These are phyloP conservation scores for Parsonsia alboflavescens DNA, from an alignment of 257 asterid species.

Conservation along the genomic window DNA sequence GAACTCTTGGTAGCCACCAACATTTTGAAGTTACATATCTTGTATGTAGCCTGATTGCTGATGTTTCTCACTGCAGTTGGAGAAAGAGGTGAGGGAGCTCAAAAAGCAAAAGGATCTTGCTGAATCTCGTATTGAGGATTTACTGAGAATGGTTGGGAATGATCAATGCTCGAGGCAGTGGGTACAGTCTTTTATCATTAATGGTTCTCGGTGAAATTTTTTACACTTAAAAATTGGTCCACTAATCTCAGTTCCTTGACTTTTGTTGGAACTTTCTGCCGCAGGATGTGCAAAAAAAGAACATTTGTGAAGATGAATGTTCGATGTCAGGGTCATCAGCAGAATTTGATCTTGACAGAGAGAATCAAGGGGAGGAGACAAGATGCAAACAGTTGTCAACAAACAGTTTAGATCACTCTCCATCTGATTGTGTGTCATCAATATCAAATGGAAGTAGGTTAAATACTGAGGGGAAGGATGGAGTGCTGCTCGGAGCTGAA, in stretches of 20 bases:
- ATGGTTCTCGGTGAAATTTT: neutral
- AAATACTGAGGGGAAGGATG: constrained; percentile 32
- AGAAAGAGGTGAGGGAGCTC: constrained; percentile 80
- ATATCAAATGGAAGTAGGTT: constrained; percentile 15
- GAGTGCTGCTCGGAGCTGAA: constrained; percentile 24
- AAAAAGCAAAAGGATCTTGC: constrained; percentile 69
- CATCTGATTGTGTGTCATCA: constrained; percentile 20
- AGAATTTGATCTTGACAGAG: constrained; percentile 24
- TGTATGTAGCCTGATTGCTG: neutral
- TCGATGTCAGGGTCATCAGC: constrained; percentile 29
- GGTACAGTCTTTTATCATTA: constrained; percentile 15
- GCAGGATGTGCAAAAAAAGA: constrained; percentile 21
- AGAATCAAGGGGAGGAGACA: constrained; percentile 23
- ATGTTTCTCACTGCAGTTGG: constrained; percentile 55
- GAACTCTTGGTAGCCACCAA: neutral
- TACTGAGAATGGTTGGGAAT: constrained; percentile 39
- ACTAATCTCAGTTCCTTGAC: constrained; percentile 6
- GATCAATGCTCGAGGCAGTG: constrained; percentile 29
- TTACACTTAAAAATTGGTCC: neutral
- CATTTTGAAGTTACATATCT: neutral
- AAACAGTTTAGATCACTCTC: constrained; percentile 1
- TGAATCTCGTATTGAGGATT: constrained; percentile 66
- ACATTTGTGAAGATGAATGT: constrained; percentile 24
- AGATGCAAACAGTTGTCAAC: constrained; percentile 12
- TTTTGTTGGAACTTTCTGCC: constrained; percentile 8